Base-by-base conservation (phyloP, 75 land plant species). In the Azolla pinnata region DNA sequence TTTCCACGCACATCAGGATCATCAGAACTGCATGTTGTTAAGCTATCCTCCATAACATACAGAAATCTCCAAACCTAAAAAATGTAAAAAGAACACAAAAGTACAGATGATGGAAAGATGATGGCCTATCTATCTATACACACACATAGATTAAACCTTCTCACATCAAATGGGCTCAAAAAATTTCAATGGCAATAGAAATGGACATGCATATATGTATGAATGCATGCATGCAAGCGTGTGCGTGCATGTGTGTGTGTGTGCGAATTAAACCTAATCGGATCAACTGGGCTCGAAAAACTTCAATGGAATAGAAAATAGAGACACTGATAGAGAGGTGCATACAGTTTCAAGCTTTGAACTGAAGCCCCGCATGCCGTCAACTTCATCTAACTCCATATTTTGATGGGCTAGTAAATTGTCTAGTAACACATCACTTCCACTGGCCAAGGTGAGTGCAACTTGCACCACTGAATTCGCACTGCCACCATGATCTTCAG, bases 351-450 rank as follows among this genome's bases (percentile, higher is more conserved):
- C 65, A 26, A 69, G 58, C 59, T 69, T 69, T 28, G 65, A 30
- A 25, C 54, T 54, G 24, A 24, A 49, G 28, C 63, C 70, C 17
- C 56, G 18, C 10, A 20, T n/a, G 19, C 30, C 35, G 10, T 40
- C 16, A 25, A 57, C 62, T 26, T 53, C 30, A 16, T 60, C 70
- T 67, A 45, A 42, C 2, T 56, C 64, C 30, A 44, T 60, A 61
- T 72, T 69, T 55, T 44, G 72, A 63, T 67, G 76, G 20, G 62
- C 72, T 24, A 62, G 66, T 33, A 74, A 57, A 52, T 74, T 72
- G 29, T 74, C 76, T 21, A 69, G 28, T 14, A 74, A 33, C 29
- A 68, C 29, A 51, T 30, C 59, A 4, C 40, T 68, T 2, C 72
- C 61, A 4, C 50, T 46, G 17, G 71, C 72, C 38, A 74, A 49